Conservation (phyloP, 2,329 filamentous ascomycete species). For the Blastomyces percursus region DNA sequence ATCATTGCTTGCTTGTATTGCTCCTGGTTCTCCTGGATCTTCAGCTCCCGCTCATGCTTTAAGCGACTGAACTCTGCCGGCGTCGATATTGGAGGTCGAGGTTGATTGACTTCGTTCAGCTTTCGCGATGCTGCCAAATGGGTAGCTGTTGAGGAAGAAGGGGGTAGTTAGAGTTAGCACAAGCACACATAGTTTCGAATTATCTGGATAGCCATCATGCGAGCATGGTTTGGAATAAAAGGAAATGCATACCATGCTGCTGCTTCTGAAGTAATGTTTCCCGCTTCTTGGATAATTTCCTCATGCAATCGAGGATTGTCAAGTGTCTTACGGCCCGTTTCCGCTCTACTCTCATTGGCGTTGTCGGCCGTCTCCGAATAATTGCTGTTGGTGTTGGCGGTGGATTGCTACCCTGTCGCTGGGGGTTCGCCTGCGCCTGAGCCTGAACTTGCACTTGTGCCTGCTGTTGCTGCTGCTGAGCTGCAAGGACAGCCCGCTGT, state of each 20-base stretch:
- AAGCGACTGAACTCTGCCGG: slow-evolving; percentile 84
- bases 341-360: slow-evolving; percentile 73
- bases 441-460: slow-evolving; percentile 45
- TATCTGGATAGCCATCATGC: slow-evolving; percentile 7
- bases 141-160: slow-evolving; percentile 19
- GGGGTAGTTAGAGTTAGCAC: neutral
- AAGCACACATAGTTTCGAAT: slow-evolving; percentile 33
- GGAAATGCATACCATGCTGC: slow-evolving; percentile 49
- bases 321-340: slow-evolving; percentile 78
- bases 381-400: slow-evolving; percentile 44
- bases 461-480: slow-evolving; percentile 40
- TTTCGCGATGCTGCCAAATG: slow-evolving; percentile 72
- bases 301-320: slow-evolving; percentile 84
- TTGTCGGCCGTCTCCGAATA: slow-evolving; percentile 57
- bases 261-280: slow-evolving; percentile 80
- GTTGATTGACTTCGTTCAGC: slow-evolving; percentile 56
- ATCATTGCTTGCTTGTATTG: slow-evolving; percentile 55
- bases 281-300: slow-evolving; percentile 87
- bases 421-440: slow-evolving; percentile 36
- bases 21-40: slow-evolving; percentile 46
- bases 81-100: slow-evolving; percentile 53
- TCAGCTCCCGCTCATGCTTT: slow-evolving; percentile 75
- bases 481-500: slow-evolving; percentile 47
- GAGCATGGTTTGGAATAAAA: neutral
- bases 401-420: slow-evolving; percentile 21